A percentile compares a stretch with the other conserved stretches of the same genome.
phyloP scores from a whole-genome alignment of 371 early-diverging fungal species.

The Nematocida homosporus region DNA sequence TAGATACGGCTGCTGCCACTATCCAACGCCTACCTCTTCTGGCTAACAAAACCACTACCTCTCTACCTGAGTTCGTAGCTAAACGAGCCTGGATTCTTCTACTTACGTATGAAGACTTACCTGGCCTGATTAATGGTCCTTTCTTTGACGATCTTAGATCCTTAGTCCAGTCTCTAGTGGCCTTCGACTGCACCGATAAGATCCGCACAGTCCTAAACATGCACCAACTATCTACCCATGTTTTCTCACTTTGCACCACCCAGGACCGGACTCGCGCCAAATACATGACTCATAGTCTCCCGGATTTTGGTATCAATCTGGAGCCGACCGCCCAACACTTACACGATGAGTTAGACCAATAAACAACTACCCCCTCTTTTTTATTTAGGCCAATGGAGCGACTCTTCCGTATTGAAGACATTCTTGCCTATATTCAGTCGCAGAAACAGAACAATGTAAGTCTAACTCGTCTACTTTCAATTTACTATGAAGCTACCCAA shows the following conservation, averaged over 20 bases:
- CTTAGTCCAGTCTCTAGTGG: conserved; percentile 8
- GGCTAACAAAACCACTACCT: not conserved
- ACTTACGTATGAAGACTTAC: conserved; percentile 1
- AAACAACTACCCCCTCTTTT: too few species aligned
- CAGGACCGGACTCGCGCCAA: conserved; percentile 23
- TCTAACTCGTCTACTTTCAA: conserved; percentile 54
- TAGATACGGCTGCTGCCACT: not conserved
- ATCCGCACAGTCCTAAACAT: conserved; percentile 12
- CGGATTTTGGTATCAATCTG: conserved; percentile 36
- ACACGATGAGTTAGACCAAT: not conserved
- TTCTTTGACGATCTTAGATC: not conserved
- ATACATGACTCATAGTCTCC: conserved; percentile 36
- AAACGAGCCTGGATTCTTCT: conserved; percentile 37
- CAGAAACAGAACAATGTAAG: conserved; percentile 49
- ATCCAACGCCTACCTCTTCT: not conserved
- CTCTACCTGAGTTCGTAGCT: conserved; percentile 23
- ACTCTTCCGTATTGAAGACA: conserved; percentile 54
- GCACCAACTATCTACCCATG: conserved; percentile 29
- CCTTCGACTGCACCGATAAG: conserved; percentile 26
- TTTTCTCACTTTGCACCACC: conserved; percentile 42
- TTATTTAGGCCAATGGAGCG: conserved; percentile 55
- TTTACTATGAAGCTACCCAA: conserved; percentile 63
- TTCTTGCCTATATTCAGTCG: conserved; percentile 52
- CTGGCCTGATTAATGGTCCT: not conserved
- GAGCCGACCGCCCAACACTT: conserved; percentile 22